Conservation (phyloP, 106 monocot genomes). For the Dendrobium huoshanense region DNA sequence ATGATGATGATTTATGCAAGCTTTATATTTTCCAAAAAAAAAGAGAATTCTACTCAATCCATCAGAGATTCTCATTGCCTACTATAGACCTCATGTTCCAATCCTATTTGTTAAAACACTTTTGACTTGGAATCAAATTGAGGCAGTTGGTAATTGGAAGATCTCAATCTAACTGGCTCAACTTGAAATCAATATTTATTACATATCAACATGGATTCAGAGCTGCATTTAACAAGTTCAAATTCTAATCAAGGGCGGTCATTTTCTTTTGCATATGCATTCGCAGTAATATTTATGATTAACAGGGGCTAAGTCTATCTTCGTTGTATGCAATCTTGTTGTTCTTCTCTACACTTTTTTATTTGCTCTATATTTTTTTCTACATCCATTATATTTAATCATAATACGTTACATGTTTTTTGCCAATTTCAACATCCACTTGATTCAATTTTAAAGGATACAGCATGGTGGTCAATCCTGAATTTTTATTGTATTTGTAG, state of each 20-base stretch:
- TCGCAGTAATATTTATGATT: not conserved
- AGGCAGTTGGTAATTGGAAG: not conserved
- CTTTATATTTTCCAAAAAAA: not conserved
- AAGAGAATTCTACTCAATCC: not conserved
- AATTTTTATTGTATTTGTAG: not conserved
- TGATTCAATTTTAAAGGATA: not conserved
- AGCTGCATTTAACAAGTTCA: not conserved
- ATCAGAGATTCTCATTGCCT: not conserved
- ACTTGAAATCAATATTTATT: not conserved
- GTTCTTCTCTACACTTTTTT: not conserved
- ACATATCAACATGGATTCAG: not conserved
- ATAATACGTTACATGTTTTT: not conserved
- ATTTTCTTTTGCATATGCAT: not conserved
- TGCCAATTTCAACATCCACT: not conserved
- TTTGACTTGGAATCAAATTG: too few relatives aligned
- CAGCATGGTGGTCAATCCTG: not conserved
- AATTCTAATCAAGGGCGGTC: not conserved
- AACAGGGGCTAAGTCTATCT: not conserved
- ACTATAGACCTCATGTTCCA: not conserved
- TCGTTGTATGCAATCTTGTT: not conserved
- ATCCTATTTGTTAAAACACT: too few relatives aligned
- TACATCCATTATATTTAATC: not conserved
- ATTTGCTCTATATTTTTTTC: not conserved
- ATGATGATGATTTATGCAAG: not conserved
- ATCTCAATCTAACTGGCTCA: not conserved